Conservation (phyloP, 768 basidiomycete species). For the Boletus rufocinnamomeus region DNA sequence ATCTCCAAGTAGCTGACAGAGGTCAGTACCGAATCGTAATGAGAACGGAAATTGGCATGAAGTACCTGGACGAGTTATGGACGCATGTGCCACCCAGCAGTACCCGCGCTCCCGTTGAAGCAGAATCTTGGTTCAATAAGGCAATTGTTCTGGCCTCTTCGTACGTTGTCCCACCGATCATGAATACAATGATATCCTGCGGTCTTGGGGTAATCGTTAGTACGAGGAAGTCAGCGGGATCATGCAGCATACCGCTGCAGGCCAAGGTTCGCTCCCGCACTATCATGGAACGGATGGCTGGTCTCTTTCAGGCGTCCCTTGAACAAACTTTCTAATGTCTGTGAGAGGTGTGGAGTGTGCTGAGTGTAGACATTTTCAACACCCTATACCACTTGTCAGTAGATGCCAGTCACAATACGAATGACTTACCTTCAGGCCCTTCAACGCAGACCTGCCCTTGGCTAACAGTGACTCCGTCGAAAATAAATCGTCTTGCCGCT, state of each 20-base stretch:
- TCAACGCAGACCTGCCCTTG: constrained; percentile 91
- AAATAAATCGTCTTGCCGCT: constrained; percentile 96
- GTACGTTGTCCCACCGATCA: constrained; percentile 95
- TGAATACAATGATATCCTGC: constrained; percentile 95
- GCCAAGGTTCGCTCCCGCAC: constrained; percentile 64
- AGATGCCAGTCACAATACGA: not conserved
- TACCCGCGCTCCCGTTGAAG: constrained; percentile 66
- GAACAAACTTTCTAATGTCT: constrained; percentile 88
- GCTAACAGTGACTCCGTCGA: constrained; percentile 93
- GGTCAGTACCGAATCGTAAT: constrained; percentile 1
- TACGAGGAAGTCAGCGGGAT: not conserved
- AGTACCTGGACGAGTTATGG: constrained; percentile 91
- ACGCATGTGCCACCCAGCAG: constrained; percentile 93
- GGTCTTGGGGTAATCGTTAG: constrained; percentile 51
- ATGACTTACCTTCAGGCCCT: constrained; percentile 83
- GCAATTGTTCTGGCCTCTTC: constrained; percentile 89
- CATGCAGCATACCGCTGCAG: constrained; percentile 59
- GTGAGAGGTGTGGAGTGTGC: constrained; percentile 89
- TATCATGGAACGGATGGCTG: constrained; percentile 87
- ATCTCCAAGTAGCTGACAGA: constrained; percentile 79
- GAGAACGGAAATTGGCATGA: not conserved
- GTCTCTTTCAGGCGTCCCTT: constrained; percentile 85
- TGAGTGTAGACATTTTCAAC: constrained; percentile 99
- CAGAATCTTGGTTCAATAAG: constrained; percentile 81
- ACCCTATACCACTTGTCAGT: constrained; percentile 53